Evolutionary conservation across 1,284 basidiomycete genomes (phyloP).

Genomic region (Trametes polyzona): DNA sequence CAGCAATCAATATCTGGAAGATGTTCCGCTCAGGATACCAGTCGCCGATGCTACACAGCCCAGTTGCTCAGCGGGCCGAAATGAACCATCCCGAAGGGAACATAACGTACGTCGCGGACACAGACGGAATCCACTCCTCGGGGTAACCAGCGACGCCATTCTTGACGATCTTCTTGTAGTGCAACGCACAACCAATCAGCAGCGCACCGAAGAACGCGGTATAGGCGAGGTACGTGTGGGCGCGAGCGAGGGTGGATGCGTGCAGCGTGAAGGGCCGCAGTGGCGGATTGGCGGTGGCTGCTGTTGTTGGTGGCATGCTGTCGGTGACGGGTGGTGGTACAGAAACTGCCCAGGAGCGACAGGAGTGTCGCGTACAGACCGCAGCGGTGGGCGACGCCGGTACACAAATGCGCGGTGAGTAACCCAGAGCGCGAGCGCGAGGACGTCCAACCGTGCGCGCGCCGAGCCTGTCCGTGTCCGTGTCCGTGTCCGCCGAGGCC

Average conservation of each 20-base stretch:
- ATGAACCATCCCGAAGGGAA: not conserved
- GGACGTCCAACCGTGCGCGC: not conserved
- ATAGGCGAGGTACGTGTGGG: constrained; percentile 74
- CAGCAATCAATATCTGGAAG: constrained; percentile 90
- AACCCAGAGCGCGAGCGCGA: not conserved
- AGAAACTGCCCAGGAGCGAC: not conserved
- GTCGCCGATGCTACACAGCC: constrained; percentile 74
- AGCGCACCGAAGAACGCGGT: constrained; percentile 78
- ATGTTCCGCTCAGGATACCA: constrained; percentile 89
- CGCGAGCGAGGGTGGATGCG: constrained; percentile 59
- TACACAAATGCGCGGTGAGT: not conserved
- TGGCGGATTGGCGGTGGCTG: not conserved
- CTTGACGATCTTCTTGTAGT: constrained; percentile 89
- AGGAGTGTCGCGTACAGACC: not conserved
- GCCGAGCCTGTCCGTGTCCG: not conserved
- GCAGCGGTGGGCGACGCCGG: not conserved
- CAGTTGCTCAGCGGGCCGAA: not conserved
- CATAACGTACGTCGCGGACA: constrained; percentile 83
- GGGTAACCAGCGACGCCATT: constrained; percentile 88
- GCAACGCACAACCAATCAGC: constrained; percentile 66
- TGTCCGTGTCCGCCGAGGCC: not conserved
- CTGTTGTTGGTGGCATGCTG: constrained; percentile 6
- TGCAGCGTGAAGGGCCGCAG: constrained; percentile 25
- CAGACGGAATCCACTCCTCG: constrained; percentile 91
- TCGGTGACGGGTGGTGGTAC: not conserved